Percentiles rank a stretch among this genome's conserved stretches.
Evolutionary conservation across 1,284 basidiomycete species (phyloP).

Genomic region (Fomitopsis palustris): DNA sequence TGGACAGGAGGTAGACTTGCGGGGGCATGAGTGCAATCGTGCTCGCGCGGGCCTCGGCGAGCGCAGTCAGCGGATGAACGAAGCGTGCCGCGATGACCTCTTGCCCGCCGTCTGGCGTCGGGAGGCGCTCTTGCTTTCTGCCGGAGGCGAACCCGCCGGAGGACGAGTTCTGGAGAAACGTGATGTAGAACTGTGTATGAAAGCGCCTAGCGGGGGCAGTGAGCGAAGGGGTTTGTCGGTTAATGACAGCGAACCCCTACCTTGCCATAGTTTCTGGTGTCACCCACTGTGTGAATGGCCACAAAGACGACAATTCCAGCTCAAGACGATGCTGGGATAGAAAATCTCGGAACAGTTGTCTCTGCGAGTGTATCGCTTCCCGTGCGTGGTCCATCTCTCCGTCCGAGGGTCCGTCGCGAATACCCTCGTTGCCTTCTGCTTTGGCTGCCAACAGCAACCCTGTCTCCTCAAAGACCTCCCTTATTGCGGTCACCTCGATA

Average conservation of each 20-base stretch:
- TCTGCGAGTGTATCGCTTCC: conserved; percentile 51
- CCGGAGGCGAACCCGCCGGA: conserved; percentile 49
- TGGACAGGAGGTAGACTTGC: conserved; percentile 64
- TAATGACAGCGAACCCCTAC: conserved; percentile 28
- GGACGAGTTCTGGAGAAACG: conserved; percentile 47
- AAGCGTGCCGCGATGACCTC: conserved; percentile 68
- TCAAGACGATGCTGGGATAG: conserved; percentile 41
- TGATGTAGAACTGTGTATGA: conserved; percentile 62
- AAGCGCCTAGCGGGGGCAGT: conserved; percentile 49
- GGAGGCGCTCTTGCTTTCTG: conserved; percentile 50
- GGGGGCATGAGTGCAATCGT: conserved; percentile 66
- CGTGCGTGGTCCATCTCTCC: conserved; percentile 48
- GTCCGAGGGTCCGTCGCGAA: conserved; percentile 28
- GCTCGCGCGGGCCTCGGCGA: conserved; percentile 46
- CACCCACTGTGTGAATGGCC: conserved; percentile 71
- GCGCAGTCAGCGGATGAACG: conserved; percentile 46
- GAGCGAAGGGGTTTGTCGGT: neutral
- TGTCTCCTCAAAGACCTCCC: conserved; percentile 73
- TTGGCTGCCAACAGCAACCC: conserved; percentile 58
- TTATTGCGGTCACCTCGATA: conserved; percentile 57
- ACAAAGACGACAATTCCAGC: conserved; percentile 41
- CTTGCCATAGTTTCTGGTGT: conserved; percentile 51
- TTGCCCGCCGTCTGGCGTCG: conserved; percentile 64
- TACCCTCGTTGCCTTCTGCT: conserved; percentile 13
- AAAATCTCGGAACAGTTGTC: conserved; percentile 48